Base-by-base conservation (phyloP, 2,329 filamentous ascomycete species). In the Allantophomopsis lycopodina region DNA sequence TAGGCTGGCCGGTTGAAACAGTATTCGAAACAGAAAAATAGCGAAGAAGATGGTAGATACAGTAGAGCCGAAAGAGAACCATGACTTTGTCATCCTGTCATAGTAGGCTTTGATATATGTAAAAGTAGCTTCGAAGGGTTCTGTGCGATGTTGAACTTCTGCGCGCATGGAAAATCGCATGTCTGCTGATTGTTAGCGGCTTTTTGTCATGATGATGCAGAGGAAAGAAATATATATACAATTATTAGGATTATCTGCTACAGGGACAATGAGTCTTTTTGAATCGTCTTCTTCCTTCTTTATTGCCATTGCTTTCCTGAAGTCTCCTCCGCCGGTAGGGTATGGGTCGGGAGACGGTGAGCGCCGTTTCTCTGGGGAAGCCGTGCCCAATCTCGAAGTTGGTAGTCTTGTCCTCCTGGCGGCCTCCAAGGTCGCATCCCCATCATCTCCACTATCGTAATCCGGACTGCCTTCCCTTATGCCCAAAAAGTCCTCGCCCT, bases 101-200 rank as follows among this genome's bases (percentile, higher is more conserved):
- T 82, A 68, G 44, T 68, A 72, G 43, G 62, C 66, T 47, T 74
- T 75, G 43, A 86, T 49, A 44, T 76, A 79, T 39, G 65, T 69
- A 48, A 88, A 68, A 35, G 73, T 70, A 14, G 81, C 71, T 53
- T 93, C 84, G 49, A 94, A 82, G 12, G 84, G 85, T 53, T 89
- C 85, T 36, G 80, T 84, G 41, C 83, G 76, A 54, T 94, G 87
- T 53, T 89, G 83, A 21, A 93, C 83, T 64, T 94, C 87, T 44
- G 87, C 83, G 51, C 83, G 78, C 45, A 94, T 71, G 38, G 84
- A 83, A 60, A 95, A 88, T 47, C 87, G 83, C 52, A 94, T 84
- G 61, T 89, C 86, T 91, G 32, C 13, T 28, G 23, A 4, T 28
- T 28, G 11, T 28, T 28, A 28, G 23, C n/a, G n/a, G n/a, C 23